Evolutionary conservation across 2,329 filamentous ascomycete genomes (phyloP).

Genomic region (Rhinocladiella similis): DNA sequence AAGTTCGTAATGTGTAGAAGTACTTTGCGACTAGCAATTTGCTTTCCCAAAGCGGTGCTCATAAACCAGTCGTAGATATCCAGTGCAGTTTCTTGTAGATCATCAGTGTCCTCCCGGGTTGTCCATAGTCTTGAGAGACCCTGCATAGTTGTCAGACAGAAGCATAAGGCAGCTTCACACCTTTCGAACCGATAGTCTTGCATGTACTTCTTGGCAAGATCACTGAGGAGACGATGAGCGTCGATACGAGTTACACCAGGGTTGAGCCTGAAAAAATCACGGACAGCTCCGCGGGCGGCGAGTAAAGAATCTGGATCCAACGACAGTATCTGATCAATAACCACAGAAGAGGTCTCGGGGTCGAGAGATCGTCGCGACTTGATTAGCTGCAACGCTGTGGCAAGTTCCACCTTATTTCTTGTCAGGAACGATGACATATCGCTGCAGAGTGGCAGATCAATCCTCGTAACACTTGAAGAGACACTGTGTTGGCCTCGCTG

Average conservation of each 20-base stretch:
- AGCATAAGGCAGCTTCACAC: constrained; percentile 70
- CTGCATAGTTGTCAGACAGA: constrained; percentile 68
- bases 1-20: constrained; percentile 68
- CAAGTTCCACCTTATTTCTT: constrained; percentile 9
- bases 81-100: constrained; percentile 65
- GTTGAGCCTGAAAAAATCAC: constrained; percentile 16
- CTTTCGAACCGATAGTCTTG: constrained; percentile 63
- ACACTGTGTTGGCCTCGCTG: constrained; percentile 3
- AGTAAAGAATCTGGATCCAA: constrained; percentile 20
- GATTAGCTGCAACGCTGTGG: constrained; percentile 12
- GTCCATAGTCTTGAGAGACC: constrained; percentile 66
- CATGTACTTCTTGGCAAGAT: constrained; percentile 51
- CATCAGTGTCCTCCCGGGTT: constrained; percentile 52
- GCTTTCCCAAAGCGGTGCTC: constrained; percentile 64
- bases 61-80: constrained; percentile 81
- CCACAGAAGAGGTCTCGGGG: constrained; percentile 6
- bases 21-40: constrained; percentile 67
- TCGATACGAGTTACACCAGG: constrained; percentile 30
- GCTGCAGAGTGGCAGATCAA: constrained; percentile 18
- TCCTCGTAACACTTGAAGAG: neutral
- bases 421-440: constrained; percentile 8
- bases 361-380: constrained; percentile 13
- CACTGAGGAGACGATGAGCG: constrained; percentile 47
- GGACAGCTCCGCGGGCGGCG: constrained; percentile 14
- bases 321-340: constrained; percentile 20